Evolutionary conservation across 148 eudicot genomes (phyloP), one percentile per base, ranked within the genome.

Genomic region (Diospyros kaki): DNA sequence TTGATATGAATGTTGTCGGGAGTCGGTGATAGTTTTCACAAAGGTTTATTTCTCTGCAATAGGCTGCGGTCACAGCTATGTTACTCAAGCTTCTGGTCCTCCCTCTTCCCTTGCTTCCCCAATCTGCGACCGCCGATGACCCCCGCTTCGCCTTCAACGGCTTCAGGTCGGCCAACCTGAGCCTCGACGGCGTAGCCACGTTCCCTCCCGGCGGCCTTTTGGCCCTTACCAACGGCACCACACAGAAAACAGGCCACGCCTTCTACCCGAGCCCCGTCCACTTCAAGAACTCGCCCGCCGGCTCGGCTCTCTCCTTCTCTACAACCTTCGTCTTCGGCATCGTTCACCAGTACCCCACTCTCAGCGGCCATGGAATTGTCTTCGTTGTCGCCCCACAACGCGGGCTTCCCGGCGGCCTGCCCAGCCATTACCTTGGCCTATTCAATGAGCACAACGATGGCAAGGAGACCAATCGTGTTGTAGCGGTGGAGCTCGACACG

Each of bases 401-500:
- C 48, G 61, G 61, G n/a, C 50, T 74, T 15, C 76, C 69, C 4
- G 45, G 12, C 1, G 60, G 60, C 55, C 76, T 62, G 40, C 58
- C 68, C 5, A 62, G 76, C 28, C 50, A 39, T 9, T 64, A 74
- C 13, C 76, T 74, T 14, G 76, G 76, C 53, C 69, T 74, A 50
- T 74, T 74, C 50, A 74, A 63, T 7, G 52, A n/a, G 4, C 6
- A 48, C 13, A 74, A 48, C 40, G 41, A 74, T 39, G 76, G 76
- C 4, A 74, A 74, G 1, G 3, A n/a, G 9, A 18, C 76, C 0
- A 74, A 64, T 48, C 76, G 41, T 15, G 50, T 73, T 13, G 68
- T 73, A 1, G 76, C 76, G 11, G 50, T 73, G 14, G 76, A 73
- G 66, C 69, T 64, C 14, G 76, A 74, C 60, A 74, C 76, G 2